Base-by-base conservation (phyloP, 2,329 filamentous ascomycete species). In the Alternaria incomplexa region DNA sequence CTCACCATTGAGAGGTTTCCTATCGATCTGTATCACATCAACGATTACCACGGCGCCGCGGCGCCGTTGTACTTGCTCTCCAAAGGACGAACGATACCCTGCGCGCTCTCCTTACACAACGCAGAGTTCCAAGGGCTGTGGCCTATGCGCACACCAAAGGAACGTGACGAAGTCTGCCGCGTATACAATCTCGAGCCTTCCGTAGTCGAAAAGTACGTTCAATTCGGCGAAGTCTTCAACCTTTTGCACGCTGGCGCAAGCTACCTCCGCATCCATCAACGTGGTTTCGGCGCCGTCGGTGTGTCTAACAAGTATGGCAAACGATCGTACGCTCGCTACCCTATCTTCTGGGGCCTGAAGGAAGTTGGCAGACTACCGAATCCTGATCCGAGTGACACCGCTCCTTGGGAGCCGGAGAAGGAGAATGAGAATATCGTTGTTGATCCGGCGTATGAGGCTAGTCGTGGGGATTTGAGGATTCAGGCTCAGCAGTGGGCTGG, bases 191-290 rank as follows among this genome's bases (percentile, higher is more conserved):
- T 91, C 23, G 82, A 85, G 13, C 76, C 84, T 11, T 83, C 88
- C 9, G 79, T 87, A 32, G 88, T 87, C 9, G 82, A 84, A 54
- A 83, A 85, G 45, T 90, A 90, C 72, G 85, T 90, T 8, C 89
- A 91, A 66, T 91, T 90, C 66, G 89, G 89, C 48, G 88, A 90
- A 65, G 86, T 91, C 11, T 90, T 91, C 82, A 91, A 91, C 73
- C 81, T 91, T 56, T 81, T 91, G 7, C 89, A 91, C 74, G 87
- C 88, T n/a, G 89, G 86, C 58, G 87, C 87, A 20, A 89, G 87
- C 66, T 90, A 90, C 67, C 83, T 91, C 10, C 86, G 89, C 61
- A 81, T 90, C 20, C 88, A 90, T 68, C 89, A 91, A 70, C 86
- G 88, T 69, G 89, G 89, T 3, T 90, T 89, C 60, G 89, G 89